Evolutionary conservation across 2,329 filamentous ascomycete species (phyloP), one percentile per base, ranked within the genome.

Genomic region (Thielaviopsis musarum): DNA sequence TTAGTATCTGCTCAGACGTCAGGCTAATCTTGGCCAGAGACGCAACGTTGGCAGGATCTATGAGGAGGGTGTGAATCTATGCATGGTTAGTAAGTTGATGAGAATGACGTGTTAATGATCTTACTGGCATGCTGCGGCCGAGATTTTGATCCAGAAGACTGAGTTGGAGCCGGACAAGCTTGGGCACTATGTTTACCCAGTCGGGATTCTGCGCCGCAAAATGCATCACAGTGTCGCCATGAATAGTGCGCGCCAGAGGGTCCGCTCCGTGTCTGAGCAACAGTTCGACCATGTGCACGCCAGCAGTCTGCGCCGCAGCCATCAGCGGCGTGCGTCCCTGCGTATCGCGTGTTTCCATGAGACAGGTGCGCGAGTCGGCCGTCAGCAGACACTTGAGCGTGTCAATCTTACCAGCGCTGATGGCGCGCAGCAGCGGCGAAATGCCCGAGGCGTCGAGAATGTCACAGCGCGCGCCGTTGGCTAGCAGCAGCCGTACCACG

Each of bases 321-420:
- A 59, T 52, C 30, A 62, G 26, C 3, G 55, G 21, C 9, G 57
- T 59, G 5, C 49, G n/a, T 12, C 60, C 57, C 22, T 59, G 26
- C n/a, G 26, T 6, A 54, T 61, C 54, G 2, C 13, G 9, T 9
- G 9, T 55, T 9, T 10, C 34, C 5, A 12, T 34, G 30, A 6
- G 5, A 34, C 5, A 12, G 30, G 12, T 41, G 34, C 26, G 26
- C 26, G 26, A 28, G 26, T 10, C 15, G n/a, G 21, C 57, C 10
- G 30, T 19, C 21, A 59, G 17, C n/a, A 59, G n/a, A 15, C 13
- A 15, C 13, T 10, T n/a, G 15, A 59, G 22, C 2, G 38, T 34
- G 1, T 21, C n/a, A 5, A 34, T n/a, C 13, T 30, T 38, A 12
- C 41, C 38, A 4, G 26, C 34, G 9, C 21, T 5, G 13, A 56